These are phyloP conservation scores for Cyathus striatus DNA, from an alignment of 768 basidiomycete genomes.

Conservation along the genomic window DNA sequence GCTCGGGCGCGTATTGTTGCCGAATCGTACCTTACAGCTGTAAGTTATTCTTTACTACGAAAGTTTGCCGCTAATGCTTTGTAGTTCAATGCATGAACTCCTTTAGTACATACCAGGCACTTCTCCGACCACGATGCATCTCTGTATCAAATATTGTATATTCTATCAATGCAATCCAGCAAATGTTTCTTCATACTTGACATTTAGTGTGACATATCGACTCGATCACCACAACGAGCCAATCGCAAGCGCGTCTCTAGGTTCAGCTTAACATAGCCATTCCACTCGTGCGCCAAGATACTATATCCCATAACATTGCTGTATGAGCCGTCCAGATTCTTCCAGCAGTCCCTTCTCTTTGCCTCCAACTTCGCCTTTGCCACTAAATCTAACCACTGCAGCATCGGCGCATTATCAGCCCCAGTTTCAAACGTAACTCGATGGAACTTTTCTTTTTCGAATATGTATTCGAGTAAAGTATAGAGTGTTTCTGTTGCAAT, in stretches of 20 bases:
- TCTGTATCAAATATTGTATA: constrained; percentile 6
- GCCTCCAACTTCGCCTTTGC: constrained; percentile 34
- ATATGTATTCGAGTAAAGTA: constrained; percentile 29
- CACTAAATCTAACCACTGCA: constrained; percentile 38
- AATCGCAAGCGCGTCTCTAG: constrained; percentile 20
- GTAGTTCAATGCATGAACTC: constrained; percentile 34
- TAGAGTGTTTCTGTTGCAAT: constrained; percentile 42
- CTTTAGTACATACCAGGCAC: constrained; percentile 4
- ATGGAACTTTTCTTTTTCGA: constrained; percentile 36
- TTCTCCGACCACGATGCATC: not conserved
- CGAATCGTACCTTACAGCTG: constrained; percentile 91
- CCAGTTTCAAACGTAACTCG: constrained; percentile 36
- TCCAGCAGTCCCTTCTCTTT: constrained; percentile 34
- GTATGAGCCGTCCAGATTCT: constrained; percentile 25
- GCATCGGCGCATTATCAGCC: constrained; percentile 37
- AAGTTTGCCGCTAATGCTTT: constrained; percentile 4
- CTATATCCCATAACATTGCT: constrained; percentile 35
- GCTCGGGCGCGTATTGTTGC: constrained; percentile 96
- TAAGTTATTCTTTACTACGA: constrained; percentile 31
- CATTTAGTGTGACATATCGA: no score
- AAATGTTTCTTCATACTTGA: not conserved
- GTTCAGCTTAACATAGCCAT: constrained; percentile 20
- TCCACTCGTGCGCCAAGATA: constrained; percentile 40
- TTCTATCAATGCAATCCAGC: constrained; percentile 2
- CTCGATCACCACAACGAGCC: no score